Evolutionary conservation across 176 grass and related monocot genomes (phyloP), one percentile per base, ranked within the genome.

Genomic region (Bromus sterilis): DNA sequence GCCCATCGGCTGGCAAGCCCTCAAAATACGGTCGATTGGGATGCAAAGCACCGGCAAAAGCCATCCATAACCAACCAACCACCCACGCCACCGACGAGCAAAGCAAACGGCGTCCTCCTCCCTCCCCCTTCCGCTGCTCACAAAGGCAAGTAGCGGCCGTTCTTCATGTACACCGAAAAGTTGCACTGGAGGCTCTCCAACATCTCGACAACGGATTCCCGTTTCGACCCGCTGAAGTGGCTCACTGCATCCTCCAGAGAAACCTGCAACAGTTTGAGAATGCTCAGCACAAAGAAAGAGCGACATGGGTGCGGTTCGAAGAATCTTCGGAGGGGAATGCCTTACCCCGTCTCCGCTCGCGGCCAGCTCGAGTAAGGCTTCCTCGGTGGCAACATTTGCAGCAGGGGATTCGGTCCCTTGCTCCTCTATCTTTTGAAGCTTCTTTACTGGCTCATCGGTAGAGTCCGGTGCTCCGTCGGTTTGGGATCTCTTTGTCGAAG

Each of bases 131-230:
- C 48, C 68, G 29, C n/a, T 77, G 12, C 14, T 85, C 78, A 98
- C 89, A 98, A n/a, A 67, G 83, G 74, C 66, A 57, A 39, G 84
- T 91, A 98, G 13, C 82, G 9, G 74, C 46, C 92, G 9, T 98
- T 91, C 75, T 82, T 95, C 84, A 78, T 93, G 70, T 95, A 98
- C 44, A 98, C 71, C 60, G 64, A 18, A 64, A 98, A 98, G 24
- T 86, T 87, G 28, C 72, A 59, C 82, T 95, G 88, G 0, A 93
- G 88, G 67, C 36, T 41, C 53, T 89, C 77, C 84, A 98, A 40
- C 28, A 95, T 66, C 74, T 86, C 60, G 4, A 69, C 34, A 1
- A 98, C 84, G 2, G 34, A 80, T 66, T 98, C 93, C 78, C 71
- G 85, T 7, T 80, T 86, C 25, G 81, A 87, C 11, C 92, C 90